These are phyloP conservation scores for Chlamydomonas asymmetrica DNA, from an alignment of 139 green algal species.

Conservation along the genomic window DNA sequence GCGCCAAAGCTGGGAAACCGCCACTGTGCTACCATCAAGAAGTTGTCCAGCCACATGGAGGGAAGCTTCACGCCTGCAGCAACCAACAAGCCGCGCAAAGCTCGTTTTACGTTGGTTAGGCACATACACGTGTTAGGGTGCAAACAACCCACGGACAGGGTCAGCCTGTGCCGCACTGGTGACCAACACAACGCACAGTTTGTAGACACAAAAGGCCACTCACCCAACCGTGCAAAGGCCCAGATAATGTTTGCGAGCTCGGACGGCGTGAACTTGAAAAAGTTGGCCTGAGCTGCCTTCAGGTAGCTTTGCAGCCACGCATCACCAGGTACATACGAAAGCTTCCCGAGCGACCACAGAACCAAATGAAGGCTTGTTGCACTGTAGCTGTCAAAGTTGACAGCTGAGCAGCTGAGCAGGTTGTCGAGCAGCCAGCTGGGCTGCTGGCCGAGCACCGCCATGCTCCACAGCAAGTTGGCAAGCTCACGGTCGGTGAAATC, in stretches of 20 bases:
- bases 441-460: constrained; percentile 39
- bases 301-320: constrained; percentile 31
- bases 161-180: neutral
- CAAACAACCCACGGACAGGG: neutral
- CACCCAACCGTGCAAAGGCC: constrained; percentile 50
- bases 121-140: too few species aligned
- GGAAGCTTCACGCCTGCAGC: constrained; percentile 29
- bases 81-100: neutral
- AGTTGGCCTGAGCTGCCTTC: constrained; percentile 29
- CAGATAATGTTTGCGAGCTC: constrained; percentile 53
- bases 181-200: neutral
- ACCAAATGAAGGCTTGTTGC: constrained; percentile 44
- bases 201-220: neutral
- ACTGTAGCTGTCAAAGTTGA: constrained; percentile 35
- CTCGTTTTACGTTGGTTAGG: too few species aligned
- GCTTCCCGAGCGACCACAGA: constrained; percentile 37
- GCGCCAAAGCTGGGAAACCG: constrained; percentile 49
- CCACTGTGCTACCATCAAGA: constrained; percentile 52
- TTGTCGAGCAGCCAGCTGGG: constrained; percentile 27
- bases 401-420: constrained; percentile 29
- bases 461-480: constrained; percentile 53
- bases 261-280: constrained; percentile 47
- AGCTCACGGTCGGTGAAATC: constrained; percentile 47
- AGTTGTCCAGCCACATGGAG: constrained; percentile 39
- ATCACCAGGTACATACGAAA: constrained; percentile 34